Evolutionary conservation across 768 basidiomycete genomes (phyloP).

Genomic region (Xanthoconium stramineum): DNA sequence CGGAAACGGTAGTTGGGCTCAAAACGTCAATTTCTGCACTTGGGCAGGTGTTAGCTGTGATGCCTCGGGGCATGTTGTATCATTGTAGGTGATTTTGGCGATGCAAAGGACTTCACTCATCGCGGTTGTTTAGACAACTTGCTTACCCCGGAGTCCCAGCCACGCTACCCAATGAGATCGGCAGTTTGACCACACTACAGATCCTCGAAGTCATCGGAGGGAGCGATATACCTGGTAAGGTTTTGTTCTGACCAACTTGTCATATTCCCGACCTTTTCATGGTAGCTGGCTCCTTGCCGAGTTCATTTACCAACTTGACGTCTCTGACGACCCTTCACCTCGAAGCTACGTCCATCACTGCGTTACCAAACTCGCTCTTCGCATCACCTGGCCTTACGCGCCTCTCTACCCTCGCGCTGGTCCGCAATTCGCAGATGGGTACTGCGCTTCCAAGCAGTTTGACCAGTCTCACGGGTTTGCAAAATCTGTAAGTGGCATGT

Average conservation of each 20-base stretch:
- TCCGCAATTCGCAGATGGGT: constrained; percentile 41
- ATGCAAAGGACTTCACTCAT: background rate
- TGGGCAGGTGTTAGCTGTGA: constrained; percentile 48
- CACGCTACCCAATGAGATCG: constrained; percentile 41
- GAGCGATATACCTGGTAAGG: constrained; percentile 39
- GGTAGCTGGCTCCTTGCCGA: constrained; percentile 41
- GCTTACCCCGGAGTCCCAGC: constrained; percentile 48
- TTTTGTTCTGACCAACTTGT: background rate
- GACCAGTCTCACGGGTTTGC: constrained; percentile 29
- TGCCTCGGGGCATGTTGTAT: constrained; percentile 36
- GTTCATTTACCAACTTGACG: constrained; percentile 36
- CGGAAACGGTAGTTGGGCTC: constrained; percentile 42
- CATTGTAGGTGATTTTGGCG: constrained; percentile 34
- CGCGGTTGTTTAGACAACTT: constrained; percentile 29
- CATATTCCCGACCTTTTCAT: background rate
- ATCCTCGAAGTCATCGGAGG: constrained; percentile 41
- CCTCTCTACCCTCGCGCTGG: constrained; percentile 36
- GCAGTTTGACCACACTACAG: constrained; percentile 37
- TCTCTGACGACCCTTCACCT: constrained; percentile 39
- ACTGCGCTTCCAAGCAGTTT: constrained; percentile 36
- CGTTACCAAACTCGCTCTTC: constrained; percentile 35
- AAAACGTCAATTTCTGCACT: constrained; percentile 42
- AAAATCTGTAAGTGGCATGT: constrained; percentile 35
- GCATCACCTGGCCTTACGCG: constrained; percentile 30
- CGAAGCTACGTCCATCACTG: constrained; percentile 38